A percentile compares a stretch with the other conserved stretches of the same genome.
Conservation (phyloP, 2,329 filamentous ascomycete species). For the Pseudocercospora fuligena region DNA sequence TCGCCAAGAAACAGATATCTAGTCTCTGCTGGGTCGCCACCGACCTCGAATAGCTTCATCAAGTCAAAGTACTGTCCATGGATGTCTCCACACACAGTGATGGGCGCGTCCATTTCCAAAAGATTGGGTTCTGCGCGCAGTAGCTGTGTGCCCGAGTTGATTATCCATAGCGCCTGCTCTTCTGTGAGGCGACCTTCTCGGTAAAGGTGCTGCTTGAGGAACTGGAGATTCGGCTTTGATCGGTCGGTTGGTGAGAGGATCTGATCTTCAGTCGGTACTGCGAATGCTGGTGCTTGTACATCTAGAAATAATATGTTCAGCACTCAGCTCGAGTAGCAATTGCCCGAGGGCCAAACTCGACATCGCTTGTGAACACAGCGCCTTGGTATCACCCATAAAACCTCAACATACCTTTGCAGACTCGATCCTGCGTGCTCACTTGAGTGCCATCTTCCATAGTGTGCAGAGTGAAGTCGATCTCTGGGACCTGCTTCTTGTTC, state of each 20-base stretch:
- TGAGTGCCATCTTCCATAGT: slow-evolving; percentile 97
- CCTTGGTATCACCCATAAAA: neutral
- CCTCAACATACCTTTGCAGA: slow-evolving; percentile 82
- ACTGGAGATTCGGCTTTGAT: slow-evolving; percentile 87
- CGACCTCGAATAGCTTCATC: slow-evolving; percentile 99
- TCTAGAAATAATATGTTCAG: slow-evolving; percentile 60
- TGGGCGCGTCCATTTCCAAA: slow-evolving; percentile 98
- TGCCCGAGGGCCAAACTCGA: neutral
- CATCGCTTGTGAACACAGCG: neutral
- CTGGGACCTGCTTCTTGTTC: slow-evolving; percentile 92
- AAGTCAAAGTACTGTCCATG: slow-evolving; percentile 99
- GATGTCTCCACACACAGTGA: slow-evolving; percentile 97
- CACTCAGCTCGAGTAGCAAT: slow-evolving; percentile 13
- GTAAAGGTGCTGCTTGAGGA: slow-evolving; percentile 98
- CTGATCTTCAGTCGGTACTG: slow-evolving; percentile 88
- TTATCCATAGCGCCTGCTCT: slow-evolving; percentile 95
- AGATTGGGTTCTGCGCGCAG: slow-evolving; percentile 91
- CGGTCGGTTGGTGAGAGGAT: slow-evolving; percentile 88
- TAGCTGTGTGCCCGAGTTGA: slow-evolving; percentile 84
- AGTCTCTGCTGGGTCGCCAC: slow-evolving; percentile 94
- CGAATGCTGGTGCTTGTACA: slow-evolving; percentile 95
- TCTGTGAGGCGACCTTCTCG: slow-evolving; percentile 95
- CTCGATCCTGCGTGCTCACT: slow-evolving; percentile 92
- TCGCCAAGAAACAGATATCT: slow-evolving; percentile 96
- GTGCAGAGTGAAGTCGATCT: slow-evolving; percentile 98